Conservation (phyloP, 176 grass and related monocot species). For the Ampelocalamus luodianensis region DNA sequence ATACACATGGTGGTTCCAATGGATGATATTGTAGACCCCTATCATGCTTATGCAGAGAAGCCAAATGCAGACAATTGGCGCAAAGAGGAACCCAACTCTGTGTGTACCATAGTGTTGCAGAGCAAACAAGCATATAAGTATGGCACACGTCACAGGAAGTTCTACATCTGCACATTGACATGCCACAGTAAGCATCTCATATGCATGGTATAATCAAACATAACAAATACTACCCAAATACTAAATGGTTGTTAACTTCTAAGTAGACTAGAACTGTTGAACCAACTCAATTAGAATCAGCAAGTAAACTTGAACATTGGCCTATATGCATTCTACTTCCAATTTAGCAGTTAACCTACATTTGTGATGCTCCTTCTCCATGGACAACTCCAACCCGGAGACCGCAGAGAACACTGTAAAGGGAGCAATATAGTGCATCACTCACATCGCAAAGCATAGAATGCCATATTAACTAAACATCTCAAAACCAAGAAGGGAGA, state of each 20-base stretch:
- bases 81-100: slow-evolving; percentile 86
- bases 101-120: slow-evolving; percentile 97
- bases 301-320: slow-evolving; percentile 6
- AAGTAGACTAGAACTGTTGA: not conserved
- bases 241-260: not conserved
- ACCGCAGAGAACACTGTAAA: slow-evolving; percentile 92
- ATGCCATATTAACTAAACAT: slow-evolving; percentile 12
- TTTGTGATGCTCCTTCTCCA: slow-evolving; percentile 82
- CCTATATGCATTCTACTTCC: not conserved
- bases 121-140: slow-evolving; percentile 86
- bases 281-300: slow-evolving; percentile 8
- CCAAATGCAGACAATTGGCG: slow-evolving; percentile 80
- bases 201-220: slow-evolving; percentile 25
- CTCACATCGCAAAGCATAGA: not conserved
- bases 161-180: slow-evolving; percentile 74
- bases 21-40: slow-evolving; percentile 83
- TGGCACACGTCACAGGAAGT: slow-evolving; percentile 79
- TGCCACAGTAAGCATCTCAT: slow-evolving; percentile 13
- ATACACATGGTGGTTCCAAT: slow-evolving; percentile 86
- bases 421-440: not conserved
- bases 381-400: slow-evolving; percentile 84
- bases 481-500: slow-evolving; percentile 15
- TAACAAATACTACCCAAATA: not conserved
- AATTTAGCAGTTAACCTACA: slow-evolving; percentile 61
- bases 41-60: slow-evolving; percentile 93